Evolutionary conservation across 345 rosid genomes (phyloP), one percentile per base, ranked within the genome.

Genomic region (Linum trigynum): DNA sequence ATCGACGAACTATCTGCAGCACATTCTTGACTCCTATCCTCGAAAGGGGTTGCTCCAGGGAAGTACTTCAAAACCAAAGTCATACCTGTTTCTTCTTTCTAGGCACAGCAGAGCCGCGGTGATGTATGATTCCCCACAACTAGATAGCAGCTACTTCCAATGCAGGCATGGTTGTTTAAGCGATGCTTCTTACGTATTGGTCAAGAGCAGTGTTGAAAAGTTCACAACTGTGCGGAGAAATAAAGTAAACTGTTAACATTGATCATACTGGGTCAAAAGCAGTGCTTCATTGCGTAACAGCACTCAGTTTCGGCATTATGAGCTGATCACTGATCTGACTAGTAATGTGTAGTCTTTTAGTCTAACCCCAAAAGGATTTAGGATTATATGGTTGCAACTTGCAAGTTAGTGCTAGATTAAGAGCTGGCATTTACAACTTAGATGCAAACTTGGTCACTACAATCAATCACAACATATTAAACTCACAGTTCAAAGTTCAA

Each of bases 151-250:
- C 59, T 7, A 39, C 32, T 32, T 5, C 38, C 16, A 57, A 37
- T 32, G 38, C 61, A 57, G 5, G 36, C 61, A 57, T 5, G 36
- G 7, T 40, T 17, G n/a, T 8, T 76, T 81, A 90, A 0, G 90
- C 81, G 72, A 90, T 84, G 79, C 88, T 86, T 77, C 96, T 85
- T 41, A 86, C 87, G 32, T 88, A 85, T 74, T 88, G 97, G 71
- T 85, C 92, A 48, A 92, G 86, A 57, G 84, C 67, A 38, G 94
- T 84, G 64, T 81, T 76, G 78, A 86, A 90, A 61, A 90, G 67
- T 59, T 85, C 92, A 71, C 82, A 90, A 91, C 97, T 90, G 61
- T 56, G 76, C 2, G 65, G 65, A 43, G 38, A 66, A 64, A 42
- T 58, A 64, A 43, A 57, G 38, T 23, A 1, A 23, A 23, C 32